Percentiles rank a stretch among this genome's conserved stretches.
phyloP scores from a whole-genome alignment of 441 rosid species.

The Flueggea neowawraea region DNA sequence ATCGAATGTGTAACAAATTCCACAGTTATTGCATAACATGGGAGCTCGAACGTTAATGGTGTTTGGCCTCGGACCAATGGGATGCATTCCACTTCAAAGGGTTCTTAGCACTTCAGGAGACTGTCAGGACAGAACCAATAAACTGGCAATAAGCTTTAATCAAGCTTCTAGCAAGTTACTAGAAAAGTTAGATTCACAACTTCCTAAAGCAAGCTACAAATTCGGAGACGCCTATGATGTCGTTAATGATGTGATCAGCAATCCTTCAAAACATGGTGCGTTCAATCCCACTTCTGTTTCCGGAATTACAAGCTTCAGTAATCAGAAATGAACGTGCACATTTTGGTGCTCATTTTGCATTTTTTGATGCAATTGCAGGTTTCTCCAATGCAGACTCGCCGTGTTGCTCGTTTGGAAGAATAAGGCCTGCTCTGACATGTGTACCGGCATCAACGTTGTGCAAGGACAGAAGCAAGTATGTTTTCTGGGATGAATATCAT shows the following conservation, averaged over 20 bases:
- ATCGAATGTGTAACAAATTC: neutral
- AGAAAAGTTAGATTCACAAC: slow-evolving; percentile 30
- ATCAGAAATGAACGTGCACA: too few relatives aligned
- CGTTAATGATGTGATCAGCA: slow-evolving; percentile 62
- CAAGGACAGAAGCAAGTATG: slow-evolving; percentile 80
- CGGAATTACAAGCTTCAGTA: too few relatives aligned
- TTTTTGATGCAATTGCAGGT: slow-evolving; percentile 32
- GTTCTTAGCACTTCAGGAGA: slow-evolving; percentile 55
- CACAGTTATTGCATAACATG: slow-evolving; percentile 50
- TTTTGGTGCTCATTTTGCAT: neutral
- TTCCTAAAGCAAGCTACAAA: slow-evolving; percentile 55
- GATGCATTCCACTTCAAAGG: slow-evolving; percentile 95
- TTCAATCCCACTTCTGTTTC: neutral
- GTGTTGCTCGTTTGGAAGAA: slow-evolving; percentile 80
- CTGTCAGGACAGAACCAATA: slow-evolving; percentile 70
- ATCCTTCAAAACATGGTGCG: slow-evolving; percentile 68
- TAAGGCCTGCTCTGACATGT: slow-evolving; percentile 87
- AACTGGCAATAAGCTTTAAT: slow-evolving; percentile 68
- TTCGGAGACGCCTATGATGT: slow-evolving; percentile 90
- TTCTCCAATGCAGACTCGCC: slow-evolving; percentile 81
- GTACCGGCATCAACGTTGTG: slow-evolving; percentile 77
- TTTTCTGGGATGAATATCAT: slow-evolving; percentile 98
- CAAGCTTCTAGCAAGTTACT: slow-evolving; percentile 53
- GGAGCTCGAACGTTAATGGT: slow-evolving; percentile 78
- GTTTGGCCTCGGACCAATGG: slow-evolving; percentile 94